Conservation (phyloP, 1,284 basidiomycete genomes). For the Irpex sp. region DNA sequence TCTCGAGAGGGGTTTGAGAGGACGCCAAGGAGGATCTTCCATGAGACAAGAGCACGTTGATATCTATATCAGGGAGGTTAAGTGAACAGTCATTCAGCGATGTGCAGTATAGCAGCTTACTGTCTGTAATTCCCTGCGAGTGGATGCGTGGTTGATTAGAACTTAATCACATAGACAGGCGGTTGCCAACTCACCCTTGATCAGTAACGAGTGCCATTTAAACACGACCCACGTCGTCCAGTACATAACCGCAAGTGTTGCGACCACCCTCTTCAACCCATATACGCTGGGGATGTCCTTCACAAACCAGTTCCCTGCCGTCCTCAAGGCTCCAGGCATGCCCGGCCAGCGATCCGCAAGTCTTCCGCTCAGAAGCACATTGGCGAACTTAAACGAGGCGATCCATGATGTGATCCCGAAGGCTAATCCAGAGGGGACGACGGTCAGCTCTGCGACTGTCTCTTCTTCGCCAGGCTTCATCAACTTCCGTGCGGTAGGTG, state of each 20-base stretch:
- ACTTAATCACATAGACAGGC: neutral
- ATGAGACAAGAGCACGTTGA: constrained; percentile 4
- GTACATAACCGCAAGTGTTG: constrained; percentile 26
- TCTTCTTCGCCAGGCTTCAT: constrained; percentile 74
- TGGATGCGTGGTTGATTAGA: neutral
- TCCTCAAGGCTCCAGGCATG: neutral
- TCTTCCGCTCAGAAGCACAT: neutral
- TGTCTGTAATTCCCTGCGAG: constrained; percentile 12
- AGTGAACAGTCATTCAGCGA: neutral
- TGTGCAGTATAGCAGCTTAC: neutral
- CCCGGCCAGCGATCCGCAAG: neutral
- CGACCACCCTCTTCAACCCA: constrained; percentile 16
- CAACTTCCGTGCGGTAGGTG: constrained; percentile 64
- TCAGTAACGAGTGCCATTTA: constrained; percentile 43
- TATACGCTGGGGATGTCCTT: neutral
- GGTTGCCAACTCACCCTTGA: constrained; percentile 30
- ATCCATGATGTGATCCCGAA: constrained; percentile 31
- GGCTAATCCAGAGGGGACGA: constrained; percentile 77
- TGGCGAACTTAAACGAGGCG: constrained; percentile 8
- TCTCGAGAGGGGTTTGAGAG: constrained; percentile 12
- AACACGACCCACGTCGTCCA: constrained; percentile 33
- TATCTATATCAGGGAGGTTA: constrained; percentile 1
- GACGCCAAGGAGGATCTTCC: constrained; percentile 10
- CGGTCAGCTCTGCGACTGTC: constrained; percentile 88
- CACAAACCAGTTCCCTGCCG: constrained; percentile 4